A percentile compares a stretch with the other conserved stretches of the same genome.
phyloP scores from a whole-genome alignment of 306 rosid genomes.

The Lagenaria siceraria region DNA sequence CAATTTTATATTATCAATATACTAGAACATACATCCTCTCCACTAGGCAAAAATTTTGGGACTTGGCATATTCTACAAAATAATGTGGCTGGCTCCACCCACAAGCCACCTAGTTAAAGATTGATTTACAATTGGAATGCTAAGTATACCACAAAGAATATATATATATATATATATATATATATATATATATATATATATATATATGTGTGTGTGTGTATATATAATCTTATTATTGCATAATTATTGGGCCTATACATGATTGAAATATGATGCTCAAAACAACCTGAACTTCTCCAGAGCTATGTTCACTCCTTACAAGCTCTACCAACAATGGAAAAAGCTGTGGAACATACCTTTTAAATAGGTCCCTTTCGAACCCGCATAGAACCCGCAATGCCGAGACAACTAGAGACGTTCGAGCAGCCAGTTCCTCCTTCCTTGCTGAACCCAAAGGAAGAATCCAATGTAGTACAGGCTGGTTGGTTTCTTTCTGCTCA shows the following conservation, averaged over 20 bases:
- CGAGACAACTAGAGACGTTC: conserved; percentile 59
- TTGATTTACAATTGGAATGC: conserved; percentile 6
- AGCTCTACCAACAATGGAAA: conserved; percentile 83
- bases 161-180: background rate
- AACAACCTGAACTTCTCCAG: conserved; percentile 83
- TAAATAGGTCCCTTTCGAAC: conserved; percentile 48
- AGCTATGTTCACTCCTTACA: conserved; percentile 71
- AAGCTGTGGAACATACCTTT: conserved; percentile 49
- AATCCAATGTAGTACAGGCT: conserved; percentile 35
- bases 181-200: no score
- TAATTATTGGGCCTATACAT: conserved; percentile 67
- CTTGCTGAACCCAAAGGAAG: conserved; percentile 69
- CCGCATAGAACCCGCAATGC: conserved; percentile 55
- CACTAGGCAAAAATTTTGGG: conserved; percentile 1
- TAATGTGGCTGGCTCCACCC: background rate
- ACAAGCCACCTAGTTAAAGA: background rate
- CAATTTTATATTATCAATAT: background rate
- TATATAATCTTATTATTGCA: conserved; percentile 25
- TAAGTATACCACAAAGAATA: conserved; percentile 2
- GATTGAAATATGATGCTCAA: conserved; percentile 67
- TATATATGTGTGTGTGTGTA: background rate
- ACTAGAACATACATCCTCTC: conserved; percentile 3
- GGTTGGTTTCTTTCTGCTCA: conserved; percentile 20
- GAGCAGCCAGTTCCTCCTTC: conserved; percentile 82
- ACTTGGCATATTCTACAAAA: conserved; percentile 1